Conservation (phyloP, 768 basidiomycete species). For the Lentinus brumalis region DNA sequence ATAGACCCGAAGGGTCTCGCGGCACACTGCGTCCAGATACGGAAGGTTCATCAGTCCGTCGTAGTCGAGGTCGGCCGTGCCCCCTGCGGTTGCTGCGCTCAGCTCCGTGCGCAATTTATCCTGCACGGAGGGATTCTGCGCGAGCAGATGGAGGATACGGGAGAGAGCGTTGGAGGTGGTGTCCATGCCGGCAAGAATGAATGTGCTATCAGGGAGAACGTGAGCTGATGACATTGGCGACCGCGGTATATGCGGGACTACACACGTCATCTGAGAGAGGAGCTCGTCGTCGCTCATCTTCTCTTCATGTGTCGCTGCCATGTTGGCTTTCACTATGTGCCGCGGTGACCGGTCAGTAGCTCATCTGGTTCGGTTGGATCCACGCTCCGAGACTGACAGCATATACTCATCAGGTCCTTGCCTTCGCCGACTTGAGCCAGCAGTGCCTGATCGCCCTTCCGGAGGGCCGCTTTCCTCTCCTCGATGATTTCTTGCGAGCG, state of each 20-base stretch:
- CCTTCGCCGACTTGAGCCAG: conserved; percentile 26
- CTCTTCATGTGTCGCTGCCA: conserved; percentile 11
- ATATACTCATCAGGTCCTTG: conserved; percentile 23
- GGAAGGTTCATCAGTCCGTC: conserved; percentile 37
- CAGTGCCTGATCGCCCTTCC: conserved; percentile 33
- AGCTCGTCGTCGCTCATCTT: conserved; percentile 34
- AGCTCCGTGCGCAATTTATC: conserved; percentile 31
- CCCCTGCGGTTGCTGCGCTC: conserved; percentile 13
- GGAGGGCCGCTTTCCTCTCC: conserved; percentile 39
- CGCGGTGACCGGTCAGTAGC: too few relatives aligned
- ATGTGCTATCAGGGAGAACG: conserved; percentile 4
- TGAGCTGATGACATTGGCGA: neutral
- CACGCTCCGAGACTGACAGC: neutral
- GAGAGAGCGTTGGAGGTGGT: conserved; percentile 27
- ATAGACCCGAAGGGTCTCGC: conserved; percentile 58
- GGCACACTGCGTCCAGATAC: conserved; percentile 64
- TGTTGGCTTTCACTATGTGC: conserved; percentile 16
- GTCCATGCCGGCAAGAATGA: conserved; percentile 28
- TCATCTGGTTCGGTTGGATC: neutral
- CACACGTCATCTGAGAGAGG: conserved; percentile 35
- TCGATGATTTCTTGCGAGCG: conserved; percentile 39
- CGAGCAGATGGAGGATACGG: conserved; percentile 23
- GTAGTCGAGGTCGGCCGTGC: conserved; percentile 36
- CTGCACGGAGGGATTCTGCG: conserved; percentile 37
- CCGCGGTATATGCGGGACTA: neutral